Conservation (phyloP, 345 rosid species). For the Gossypium herbaceum region DNA sequence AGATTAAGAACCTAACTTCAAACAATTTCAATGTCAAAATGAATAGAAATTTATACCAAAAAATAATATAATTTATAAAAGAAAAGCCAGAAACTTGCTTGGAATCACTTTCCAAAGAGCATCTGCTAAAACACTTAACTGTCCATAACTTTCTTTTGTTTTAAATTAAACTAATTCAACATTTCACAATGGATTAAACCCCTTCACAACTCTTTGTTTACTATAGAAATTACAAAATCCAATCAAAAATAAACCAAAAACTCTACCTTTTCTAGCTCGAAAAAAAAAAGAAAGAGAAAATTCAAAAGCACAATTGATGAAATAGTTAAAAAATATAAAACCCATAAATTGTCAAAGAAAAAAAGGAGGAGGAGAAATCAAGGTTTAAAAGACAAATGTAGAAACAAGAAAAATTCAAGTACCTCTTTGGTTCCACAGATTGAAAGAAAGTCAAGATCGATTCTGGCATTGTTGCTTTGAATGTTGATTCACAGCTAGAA, state of each 20-base stretch:
- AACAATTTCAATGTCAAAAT: not conserved
- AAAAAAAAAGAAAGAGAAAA: not conserved
- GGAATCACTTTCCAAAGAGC: constrained; percentile 92
- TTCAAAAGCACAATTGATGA: not conserved
- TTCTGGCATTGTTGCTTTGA: constrained; percentile 37
- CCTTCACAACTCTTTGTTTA: not conserved
- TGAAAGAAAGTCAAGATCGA: constrained; percentile 45
- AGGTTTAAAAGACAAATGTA: constrained; percentile 31
- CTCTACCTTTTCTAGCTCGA: not conserved
- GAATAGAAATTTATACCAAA: not conserved
- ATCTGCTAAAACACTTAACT: constrained; percentile 59
- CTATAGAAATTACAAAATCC: not conserved
- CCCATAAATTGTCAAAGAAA: constrained; percentile 38
- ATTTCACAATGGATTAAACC: not conserved
- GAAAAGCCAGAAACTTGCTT: constrained; percentile 34
- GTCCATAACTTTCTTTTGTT: constrained; percentile 63
- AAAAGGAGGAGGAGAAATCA: constrained; percentile 10
- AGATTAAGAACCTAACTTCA: not conserved
- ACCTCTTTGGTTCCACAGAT: constrained; percentile 39
- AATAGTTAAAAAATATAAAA: constrained; percentile 14
- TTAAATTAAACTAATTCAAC: constrained; percentile 28
- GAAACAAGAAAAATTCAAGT: not conserved
- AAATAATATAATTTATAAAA: not conserved
- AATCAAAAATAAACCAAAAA: not conserved
- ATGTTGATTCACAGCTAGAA: not conserved